phyloP scores from a whole-genome alignment of 1,284 basidiomycete species.

The Austroboletus olivaceoglutinosus region DNA sequence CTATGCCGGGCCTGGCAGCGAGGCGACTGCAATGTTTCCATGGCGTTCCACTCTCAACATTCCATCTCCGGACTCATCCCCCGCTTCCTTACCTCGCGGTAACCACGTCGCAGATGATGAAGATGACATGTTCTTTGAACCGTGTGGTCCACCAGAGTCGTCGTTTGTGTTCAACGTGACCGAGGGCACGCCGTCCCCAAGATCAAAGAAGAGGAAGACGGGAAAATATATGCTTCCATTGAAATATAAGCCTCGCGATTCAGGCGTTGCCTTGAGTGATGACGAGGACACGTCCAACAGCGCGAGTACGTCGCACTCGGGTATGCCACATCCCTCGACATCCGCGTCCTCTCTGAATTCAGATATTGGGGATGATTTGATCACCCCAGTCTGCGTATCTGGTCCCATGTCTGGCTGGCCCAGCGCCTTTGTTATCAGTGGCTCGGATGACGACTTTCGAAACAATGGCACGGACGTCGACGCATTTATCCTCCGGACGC shows the following conservation, averaged over 20 bases:
- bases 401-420: conserved; percentile 64
- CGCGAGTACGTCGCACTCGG: conserved; percentile 35
- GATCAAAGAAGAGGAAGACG: conserved; percentile 41
- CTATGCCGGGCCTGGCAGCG: conserved; percentile 43
- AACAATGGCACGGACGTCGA: conserved; percentile 51
- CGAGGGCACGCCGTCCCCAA: conserved; percentile 56
- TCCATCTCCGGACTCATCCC: conserved; percentile 51
- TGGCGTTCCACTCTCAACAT: conserved; percentile 44
- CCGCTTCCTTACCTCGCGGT: conserved; percentile 31
- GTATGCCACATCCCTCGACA: conserved; percentile 53
- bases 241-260: conserved; percentile 72
- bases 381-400: conserved; percentile 63
- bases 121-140: conserved; percentile 60
- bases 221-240: conserved; percentile 46
- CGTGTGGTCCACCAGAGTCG: conserved; percentile 38
- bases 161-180: conserved; percentile 59
- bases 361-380: conserved; percentile 53
- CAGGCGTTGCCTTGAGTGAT: conserved; percentile 59
- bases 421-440: conserved; percentile 39
- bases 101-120: conserved; percentile 42
- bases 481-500: conserved; percentile 66
- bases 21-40: conserved; percentile 29
- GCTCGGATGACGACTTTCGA: conserved; percentile 39
- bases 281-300: conserved; percentile 47
- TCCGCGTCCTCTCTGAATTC: conserved; percentile 62